Evolutionary conservation across 331 rosid genomes (phyloP).

Genomic region (Malus hybrid): DNA sequence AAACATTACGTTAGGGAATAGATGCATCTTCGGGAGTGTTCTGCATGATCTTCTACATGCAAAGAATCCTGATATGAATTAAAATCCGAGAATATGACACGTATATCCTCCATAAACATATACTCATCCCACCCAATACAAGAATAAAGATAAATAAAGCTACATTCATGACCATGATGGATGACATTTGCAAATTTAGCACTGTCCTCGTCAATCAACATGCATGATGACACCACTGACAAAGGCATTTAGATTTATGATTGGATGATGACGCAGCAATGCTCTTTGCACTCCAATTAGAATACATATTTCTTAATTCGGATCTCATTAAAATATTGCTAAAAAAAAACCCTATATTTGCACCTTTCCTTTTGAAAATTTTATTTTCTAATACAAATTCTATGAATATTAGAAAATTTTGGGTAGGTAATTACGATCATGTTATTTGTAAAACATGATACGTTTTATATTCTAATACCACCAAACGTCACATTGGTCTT

Average conservation of each 20-base stretch:
- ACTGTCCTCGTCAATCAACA: not conserved
- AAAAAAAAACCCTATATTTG: not conserved
- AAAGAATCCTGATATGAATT: slow-evolving; percentile 12
- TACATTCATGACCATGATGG: not conserved
- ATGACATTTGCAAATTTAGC: not conserved
- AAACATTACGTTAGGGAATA: not conserved
- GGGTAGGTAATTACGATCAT: too few relatives aligned
- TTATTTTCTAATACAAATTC: not conserved
- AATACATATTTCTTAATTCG: too few relatives aligned
- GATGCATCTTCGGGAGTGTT: slow-evolving; percentile 11
- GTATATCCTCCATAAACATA: not conserved
- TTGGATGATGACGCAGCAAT: too few relatives aligned
- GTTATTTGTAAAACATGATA: too few relatives aligned
- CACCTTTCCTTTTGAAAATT: not conserved
- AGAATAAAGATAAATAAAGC: not conserved
- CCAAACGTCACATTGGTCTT: too few relatives aligned
- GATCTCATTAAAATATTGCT: too few relatives aligned
- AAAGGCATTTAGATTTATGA: not conserved
- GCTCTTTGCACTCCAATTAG: too few relatives aligned
- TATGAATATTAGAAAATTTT: not conserved
- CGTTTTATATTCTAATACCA: too few relatives aligned
- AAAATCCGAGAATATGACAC: slow-evolving; percentile 19
- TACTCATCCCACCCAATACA: not conserved
- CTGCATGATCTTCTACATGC: slow-evolving; percentile 8
- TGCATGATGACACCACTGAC: slow-evolving; percentile 1